Evolutionary conservation across 23 red algal species (phyloP).

Genomic region (Pyropia yezoensis): DNA sequence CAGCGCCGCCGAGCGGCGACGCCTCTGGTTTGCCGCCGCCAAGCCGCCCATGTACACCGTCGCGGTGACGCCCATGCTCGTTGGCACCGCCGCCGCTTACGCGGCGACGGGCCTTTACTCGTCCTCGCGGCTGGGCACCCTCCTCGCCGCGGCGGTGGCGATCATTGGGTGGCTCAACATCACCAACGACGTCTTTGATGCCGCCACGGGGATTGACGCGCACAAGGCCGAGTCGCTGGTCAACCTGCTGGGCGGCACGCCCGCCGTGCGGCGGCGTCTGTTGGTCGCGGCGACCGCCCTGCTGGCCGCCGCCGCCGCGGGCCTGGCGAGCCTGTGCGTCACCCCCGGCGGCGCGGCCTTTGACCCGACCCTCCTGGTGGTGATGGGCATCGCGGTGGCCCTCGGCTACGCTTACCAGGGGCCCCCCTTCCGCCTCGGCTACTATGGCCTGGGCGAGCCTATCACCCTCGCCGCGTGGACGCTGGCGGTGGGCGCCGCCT

Average conservation of each 20-base stretch:
- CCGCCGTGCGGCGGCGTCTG: slow-evolving; percentile 8
- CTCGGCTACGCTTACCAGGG: slow-evolving; percentile 57
- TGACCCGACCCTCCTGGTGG: slow-evolving; percentile 12
- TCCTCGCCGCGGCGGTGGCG: slow-evolving; percentile 21
- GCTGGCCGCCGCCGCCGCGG: slow-evolving; percentile 5
- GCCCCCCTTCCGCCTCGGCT: slow-evolving; percentile 64
- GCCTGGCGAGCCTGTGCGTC: background rate
- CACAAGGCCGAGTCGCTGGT: slow-evolving; percentile 59
- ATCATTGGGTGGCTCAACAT: slow-evolving; percentile 66
- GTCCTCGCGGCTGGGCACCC: background rate
- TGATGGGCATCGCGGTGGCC: slow-evolving; percentile 25
- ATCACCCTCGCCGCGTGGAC: slow-evolving; percentile 36
- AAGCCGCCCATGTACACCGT: slow-evolving; percentile 80
- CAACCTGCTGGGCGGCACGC: slow-evolving; percentile 41
- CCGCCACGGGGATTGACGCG: slow-evolving; percentile 37
- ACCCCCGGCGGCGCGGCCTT: background rate
- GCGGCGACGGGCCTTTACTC: slow-evolving; percentile 1
- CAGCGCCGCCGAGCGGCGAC: background rate
- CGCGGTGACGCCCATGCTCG: slow-evolving; percentile 45
- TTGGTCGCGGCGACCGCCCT: slow-evolving; percentile 4
- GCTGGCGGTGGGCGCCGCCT: slow-evolving; percentile 8
- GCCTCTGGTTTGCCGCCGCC: slow-evolving; percentile 50
- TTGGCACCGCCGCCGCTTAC: slow-evolving; percentile 22
- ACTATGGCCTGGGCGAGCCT: slow-evolving; percentile 60
- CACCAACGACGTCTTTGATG: slow-evolving; percentile 69